phyloP scores from a whole-genome alignment of 352 stramenopile species.

The Phytophthora sansomeana region DNA sequence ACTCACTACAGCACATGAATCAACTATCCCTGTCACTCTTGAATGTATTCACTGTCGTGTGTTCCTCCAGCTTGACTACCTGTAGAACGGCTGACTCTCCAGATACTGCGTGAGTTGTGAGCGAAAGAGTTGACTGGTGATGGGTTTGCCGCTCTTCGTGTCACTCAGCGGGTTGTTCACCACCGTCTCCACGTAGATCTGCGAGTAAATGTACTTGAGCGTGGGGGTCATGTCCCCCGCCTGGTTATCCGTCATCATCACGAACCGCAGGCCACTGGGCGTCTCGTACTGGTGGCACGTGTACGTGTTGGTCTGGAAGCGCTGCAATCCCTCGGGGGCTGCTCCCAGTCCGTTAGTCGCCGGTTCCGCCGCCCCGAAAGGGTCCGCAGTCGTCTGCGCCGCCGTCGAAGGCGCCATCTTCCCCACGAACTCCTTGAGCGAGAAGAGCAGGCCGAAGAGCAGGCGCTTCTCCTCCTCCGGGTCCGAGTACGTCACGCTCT shows the following conservation, averaged over 20 bases:
- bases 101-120: slow-evolving; percentile 80
- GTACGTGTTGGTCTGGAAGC: slow-evolving; percentile 90
- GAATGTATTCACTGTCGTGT: slow-evolving; percentile 12
- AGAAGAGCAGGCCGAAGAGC: slow-evolving; percentile 93
- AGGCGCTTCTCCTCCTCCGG: slow-evolving; percentile 92
- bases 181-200: slow-evolving; percentile 92
- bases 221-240: slow-evolving; percentile 82
- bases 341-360: slow-evolving; percentile 19
- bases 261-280: slow-evolving; percentile 87
- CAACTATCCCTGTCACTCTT: slow-evolving; percentile 6
- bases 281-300: slow-evolving; percentile 94
- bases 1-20: not conserved
- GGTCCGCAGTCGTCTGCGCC: slow-evolving; percentile 23
- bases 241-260: slow-evolving; percentile 92
- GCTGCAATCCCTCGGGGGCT: slow-evolving; percentile 66
- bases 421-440: slow-evolving; percentile 90
- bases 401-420: slow-evolving; percentile 70
- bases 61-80: slow-evolving; percentile 33
- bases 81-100: slow-evolving; percentile 73
- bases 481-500: slow-evolving; percentile 78
- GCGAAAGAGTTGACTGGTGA: slow-evolving; percentile 83
- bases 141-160: slow-evolving; percentile 72
- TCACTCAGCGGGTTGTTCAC: slow-evolving; percentile 91
- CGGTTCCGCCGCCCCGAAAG: slow-evolving; percentile 22
- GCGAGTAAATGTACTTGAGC: slow-evolving; percentile 89